Evolutionary conservation across 495 filamentous ascomycete species (phyloP).

Genomic region (Parathielavia hyrcaniae): DNA sequence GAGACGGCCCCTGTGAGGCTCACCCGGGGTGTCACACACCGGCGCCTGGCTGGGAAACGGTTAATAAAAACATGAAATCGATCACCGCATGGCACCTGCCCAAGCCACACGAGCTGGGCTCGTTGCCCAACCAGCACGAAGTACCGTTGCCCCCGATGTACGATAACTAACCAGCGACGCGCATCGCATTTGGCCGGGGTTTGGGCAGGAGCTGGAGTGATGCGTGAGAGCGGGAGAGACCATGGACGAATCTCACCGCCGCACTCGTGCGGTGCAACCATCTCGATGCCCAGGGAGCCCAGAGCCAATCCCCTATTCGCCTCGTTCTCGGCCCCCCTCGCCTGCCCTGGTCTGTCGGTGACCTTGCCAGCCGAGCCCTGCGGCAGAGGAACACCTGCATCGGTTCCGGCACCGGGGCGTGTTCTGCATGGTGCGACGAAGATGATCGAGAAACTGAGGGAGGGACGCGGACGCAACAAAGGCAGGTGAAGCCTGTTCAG

Average conservation of each 20-base stretch:
- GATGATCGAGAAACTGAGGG: neutral
- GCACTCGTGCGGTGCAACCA: neutral
- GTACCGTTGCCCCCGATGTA: neutral
- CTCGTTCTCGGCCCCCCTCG: neutral
- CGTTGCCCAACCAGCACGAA: constrained; percentile 8
- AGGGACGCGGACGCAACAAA: neutral
- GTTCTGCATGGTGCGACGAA: neutral
- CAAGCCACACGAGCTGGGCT: constrained; percentile 9
- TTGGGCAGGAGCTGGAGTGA: neutral
- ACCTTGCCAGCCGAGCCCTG: neutral
- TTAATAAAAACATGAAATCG: constrained; percentile 11
- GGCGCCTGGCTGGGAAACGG: neutral
- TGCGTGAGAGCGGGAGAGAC: neutral
- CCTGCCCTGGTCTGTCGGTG: neutral
- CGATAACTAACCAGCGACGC: constrained; percentile 4
- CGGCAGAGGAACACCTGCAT: neutral
- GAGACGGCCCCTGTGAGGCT: constrained; percentile 1
- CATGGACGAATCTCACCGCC: constrained; percentile 3
- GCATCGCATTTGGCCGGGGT: constrained; percentile 3
- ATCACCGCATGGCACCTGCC: constrained; percentile 3
- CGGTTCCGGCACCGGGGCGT: neutral
- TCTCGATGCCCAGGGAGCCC: neutral
- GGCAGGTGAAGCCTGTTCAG: neutral
- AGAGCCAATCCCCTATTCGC: constrained; percentile 4
- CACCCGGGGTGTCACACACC: constrained; percentile 2